A percentile compares a stretch with the other conserved stretches of the same genome.
These are phyloP conservation scores for Lepidium didymum DNA, from an alignment of 345 rosid genomes.

Conservation along the genomic window DNA sequence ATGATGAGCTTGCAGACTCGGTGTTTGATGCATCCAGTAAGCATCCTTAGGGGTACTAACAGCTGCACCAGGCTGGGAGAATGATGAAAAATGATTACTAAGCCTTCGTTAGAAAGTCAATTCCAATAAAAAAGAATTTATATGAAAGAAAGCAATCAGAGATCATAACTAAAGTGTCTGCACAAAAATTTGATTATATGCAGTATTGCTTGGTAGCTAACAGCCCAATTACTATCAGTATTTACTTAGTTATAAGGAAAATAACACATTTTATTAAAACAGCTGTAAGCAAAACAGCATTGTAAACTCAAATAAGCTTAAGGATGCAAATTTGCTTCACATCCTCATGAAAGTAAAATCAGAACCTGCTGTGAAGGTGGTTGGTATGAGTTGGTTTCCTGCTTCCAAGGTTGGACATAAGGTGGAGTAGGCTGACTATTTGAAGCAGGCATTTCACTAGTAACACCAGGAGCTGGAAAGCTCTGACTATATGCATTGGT, in stretches of 20 bases:
- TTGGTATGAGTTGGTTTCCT: slow-evolving; percentile 49
- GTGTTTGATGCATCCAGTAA: slow-evolving; percentile 62
- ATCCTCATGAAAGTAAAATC: slow-evolving; percentile 7
- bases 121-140: not conserved
- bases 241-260: not conserved
- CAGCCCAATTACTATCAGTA: not conserved
- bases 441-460: slow-evolving; percentile 50
- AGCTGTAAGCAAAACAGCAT: not conserved
- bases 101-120: not conserved
- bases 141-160: slow-evolving; percentile 1
- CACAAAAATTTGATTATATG: not conserved
- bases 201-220: not conserved
- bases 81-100: slow-evolving; percentile 12
- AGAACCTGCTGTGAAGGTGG: slow-evolving; percentile 70
- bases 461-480: slow-evolving; percentile 45
- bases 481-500: slow-evolving; percentile 47
- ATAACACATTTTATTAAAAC: not conserved
- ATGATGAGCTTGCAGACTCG: slow-evolving; percentile 54
- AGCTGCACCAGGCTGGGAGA: slow-evolving; percentile 56
- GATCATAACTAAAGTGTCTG: slow-evolving; percentile 2
- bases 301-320: not conserved
- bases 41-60: slow-evolving; percentile 55
- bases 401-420: slow-evolving; percentile 56
- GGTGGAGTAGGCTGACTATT: slow-evolving; percentile 53
- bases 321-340: not conserved